Conservation (phyloP, 2,329 filamentous ascomycete genomes). For the Taxawa tesnikishii region DNA sequence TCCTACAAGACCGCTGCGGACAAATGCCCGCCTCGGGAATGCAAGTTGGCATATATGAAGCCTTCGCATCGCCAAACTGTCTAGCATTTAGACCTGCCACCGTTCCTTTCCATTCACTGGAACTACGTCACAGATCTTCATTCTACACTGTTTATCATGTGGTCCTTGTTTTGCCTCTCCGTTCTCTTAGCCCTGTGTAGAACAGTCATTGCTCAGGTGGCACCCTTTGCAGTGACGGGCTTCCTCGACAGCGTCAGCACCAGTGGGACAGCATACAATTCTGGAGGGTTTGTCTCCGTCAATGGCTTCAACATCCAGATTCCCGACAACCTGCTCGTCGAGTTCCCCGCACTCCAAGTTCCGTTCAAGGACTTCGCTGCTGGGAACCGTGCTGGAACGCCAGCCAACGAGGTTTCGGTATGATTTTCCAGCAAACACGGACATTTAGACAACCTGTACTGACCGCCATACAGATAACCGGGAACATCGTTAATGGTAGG, state of each 20-base stretch:
- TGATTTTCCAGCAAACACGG: constrained; percentile 4
- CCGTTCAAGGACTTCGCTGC: constrained; percentile 24
- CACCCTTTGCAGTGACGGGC: too few relatives aligned
- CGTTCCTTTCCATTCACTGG: too few relatives aligned
- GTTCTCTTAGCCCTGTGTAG: too few relatives aligned
- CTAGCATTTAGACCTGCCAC: too few relatives aligned
- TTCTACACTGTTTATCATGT: too few relatives aligned
- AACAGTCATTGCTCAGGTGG: too few relatives aligned
- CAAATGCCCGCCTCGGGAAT: too few relatives aligned
- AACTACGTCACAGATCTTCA: too few relatives aligned
- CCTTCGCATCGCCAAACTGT: too few relatives aligned
- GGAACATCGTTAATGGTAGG: constrained; percentile 25
- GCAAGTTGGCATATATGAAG: too few relatives aligned
- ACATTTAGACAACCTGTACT: not conserved
- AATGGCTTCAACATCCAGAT: constrained; percentile 34
- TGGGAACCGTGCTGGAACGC: constrained; percentile 9
- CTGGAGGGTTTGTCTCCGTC: constrained; percentile 32
- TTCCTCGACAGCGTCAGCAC: constrained; percentile 11
- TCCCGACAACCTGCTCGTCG: constrained; percentile 37
- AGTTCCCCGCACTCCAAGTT: constrained; percentile 35
- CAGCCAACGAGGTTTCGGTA: constrained; percentile 17
- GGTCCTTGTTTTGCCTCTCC: not conserved
- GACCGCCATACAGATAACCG: constrained; percentile 18
- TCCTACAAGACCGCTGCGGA: too few relatives aligned
- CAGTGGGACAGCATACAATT: constrained; percentile 23